Evolutionary conservation across 352 stramenopile genomes (phyloP), one percentile per base, ranked within the genome.

Genomic region (Globisporangium paroecandrum): DNA sequence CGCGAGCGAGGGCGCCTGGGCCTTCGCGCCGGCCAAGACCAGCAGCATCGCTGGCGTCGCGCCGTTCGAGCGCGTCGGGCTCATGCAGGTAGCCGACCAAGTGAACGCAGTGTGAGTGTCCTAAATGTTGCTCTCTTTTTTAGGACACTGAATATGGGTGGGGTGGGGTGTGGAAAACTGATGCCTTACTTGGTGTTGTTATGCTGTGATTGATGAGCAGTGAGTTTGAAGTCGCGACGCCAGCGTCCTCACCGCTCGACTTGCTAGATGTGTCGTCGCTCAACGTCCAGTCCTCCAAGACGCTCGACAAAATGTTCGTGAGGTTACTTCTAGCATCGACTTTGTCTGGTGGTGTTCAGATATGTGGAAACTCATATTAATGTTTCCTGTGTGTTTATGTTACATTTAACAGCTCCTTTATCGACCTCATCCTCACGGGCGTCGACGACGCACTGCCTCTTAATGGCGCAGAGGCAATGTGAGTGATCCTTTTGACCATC

Each of bases 11-110:
- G 69, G 41, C 24, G 66, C 71, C 61, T 93, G 85, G 85, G 51
- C 75, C 47, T 93, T 93, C 62, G 73, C 73, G 27, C 85, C 85
- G 0, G 75, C 79, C 10, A 69, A 85, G 64, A 77, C 65, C 54
- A 89, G 83, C 65, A 71, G 83, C 49, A 75, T 73, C 55, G 68
- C 69, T 32, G 85, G 85, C 13, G 68, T 78, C 54, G 79, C 79
- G 0, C 85, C 82, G 2, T 93, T 93, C 66, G 78, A 93, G 63
- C 82, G 83, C 59, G 75, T 89, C 25, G 85, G 85, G n/a, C 78
- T 93, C 51, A 34, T 91, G 47, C 85, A 93, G 68, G 71, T 89
- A 7, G 74, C 71, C 46, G 69, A 75, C 22, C 65, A 79, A 49
- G 79, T 93, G 15, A 76, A 73, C 10, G 66, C 82, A 22, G 69